Base-by-base conservation (phyloP, 768 basidiomycete species). In the Russula compacta region DNA sequence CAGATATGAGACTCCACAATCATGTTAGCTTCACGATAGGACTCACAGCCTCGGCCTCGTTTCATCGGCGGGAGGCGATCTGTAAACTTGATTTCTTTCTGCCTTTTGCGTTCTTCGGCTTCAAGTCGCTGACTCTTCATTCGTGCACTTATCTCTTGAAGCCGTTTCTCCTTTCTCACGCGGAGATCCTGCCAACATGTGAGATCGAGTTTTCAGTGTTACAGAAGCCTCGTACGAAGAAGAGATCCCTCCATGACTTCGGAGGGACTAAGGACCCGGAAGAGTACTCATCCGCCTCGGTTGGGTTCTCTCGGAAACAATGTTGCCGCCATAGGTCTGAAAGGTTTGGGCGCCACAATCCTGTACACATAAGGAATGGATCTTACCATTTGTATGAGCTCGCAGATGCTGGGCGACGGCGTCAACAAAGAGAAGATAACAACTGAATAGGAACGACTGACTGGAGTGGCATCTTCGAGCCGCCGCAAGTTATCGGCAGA, bases 61-160 rank as follows among this genome's bases (percentile, higher is more conserved):
- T 89, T 90, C 33, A 78, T 66, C 21, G 82, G 84, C 32, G 87
- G 87, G 14, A 87, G 65, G 64, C 75, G 80, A 71, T 88, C 86
- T 17, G 87, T 91, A 55, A 84, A 67, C 70, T 89, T 90, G 60
- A 92, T 81, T 72, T 86, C 84, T 60, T 83, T 79, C 71, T 87
- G 86, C 71, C 79, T 88, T 76, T 86, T 90, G 64, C 83, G 84
- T 69, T 86, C 83, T 40, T 85, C 86, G 11, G 80, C 85, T 70
- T 86, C 83, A 68, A 81, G 77, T 19, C 87, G 83, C 67, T 85
- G 82, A 49, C 72, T 80, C 63, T 86, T 83, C 64, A 92, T 76
- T 65, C 79, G 84, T 46, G 76, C 77, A 35, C 81, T 80, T 11
- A 81, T 75, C 69, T 83, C 81, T 70, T 89, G 84, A 32, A 91